These are phyloP conservation scores for Pinus tabuliformis DNA, from an alignment of 75 land plant species.

Conservation along the genomic window DNA sequence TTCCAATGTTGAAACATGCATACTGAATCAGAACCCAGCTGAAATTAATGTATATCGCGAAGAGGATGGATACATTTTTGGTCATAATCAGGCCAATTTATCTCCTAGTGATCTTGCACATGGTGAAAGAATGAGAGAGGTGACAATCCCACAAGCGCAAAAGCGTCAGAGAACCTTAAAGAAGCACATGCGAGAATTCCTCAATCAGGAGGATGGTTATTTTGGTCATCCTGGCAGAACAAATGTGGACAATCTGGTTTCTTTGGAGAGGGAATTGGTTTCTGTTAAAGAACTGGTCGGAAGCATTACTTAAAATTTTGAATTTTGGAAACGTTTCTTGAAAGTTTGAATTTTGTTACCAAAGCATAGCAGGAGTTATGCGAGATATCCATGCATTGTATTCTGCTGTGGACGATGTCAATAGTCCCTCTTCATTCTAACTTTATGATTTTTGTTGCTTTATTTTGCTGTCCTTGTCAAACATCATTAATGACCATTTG, in stretches of 20 bases:
- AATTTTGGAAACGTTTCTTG: not conserved
- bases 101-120: not conserved
- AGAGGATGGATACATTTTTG: not conserved
- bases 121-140: not conserved
- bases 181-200: not conserved
- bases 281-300: not conserved
- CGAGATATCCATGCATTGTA: not conserved
- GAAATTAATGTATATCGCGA: slow-evolving; percentile 4
- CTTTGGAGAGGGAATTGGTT: no score
- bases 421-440: not conserved
- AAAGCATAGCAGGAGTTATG: not conserved
- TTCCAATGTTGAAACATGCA: not conserved
- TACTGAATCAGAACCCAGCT: slow-evolving; percentile 10
- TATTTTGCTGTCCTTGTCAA: not conserved
- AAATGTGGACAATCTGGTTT: not conserved
- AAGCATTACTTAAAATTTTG: not conserved
- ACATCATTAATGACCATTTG: not conserved
- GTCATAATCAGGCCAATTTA: not conserved
- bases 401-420: not conserved
- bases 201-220: not conserved
- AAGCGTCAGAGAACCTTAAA: slow-evolving; percentile 1
- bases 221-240: not conserved
- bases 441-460: not conserved
- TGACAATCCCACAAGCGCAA: not conserved
- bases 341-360: not conserved